phyloP scores from a whole-genome alignment of 2,329 filamentous ascomycete genomes.

The Aspergillus latus region DNA sequence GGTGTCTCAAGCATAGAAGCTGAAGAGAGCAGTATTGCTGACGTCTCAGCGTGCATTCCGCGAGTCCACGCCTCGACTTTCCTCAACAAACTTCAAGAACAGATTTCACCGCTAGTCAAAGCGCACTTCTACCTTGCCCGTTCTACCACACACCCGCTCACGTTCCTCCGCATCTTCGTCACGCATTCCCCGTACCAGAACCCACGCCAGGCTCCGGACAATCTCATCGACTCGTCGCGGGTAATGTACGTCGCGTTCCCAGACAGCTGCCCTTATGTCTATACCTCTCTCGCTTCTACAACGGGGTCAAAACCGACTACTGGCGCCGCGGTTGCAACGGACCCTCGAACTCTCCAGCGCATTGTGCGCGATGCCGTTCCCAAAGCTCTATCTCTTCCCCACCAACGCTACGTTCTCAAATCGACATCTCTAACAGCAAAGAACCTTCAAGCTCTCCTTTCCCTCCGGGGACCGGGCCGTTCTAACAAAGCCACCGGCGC shows the following conservation, averaged over 20 bases:
- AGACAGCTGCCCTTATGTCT: slow-evolving; percentile 74
- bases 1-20: slow-evolving; percentile 16
- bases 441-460: slow-evolving; percentile 68
- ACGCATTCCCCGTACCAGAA: slow-evolving; percentile 76
- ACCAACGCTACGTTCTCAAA: slow-evolving; percentile 68
- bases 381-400: slow-evolving; percentile 74
- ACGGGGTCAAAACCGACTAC: slow-evolving; percentile 37
- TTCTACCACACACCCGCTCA: slow-evolving; percentile 63
- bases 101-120: slow-evolving; percentile 76
- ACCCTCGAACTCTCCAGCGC: slow-evolving; percentile 65
- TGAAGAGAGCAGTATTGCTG: slow-evolving; percentile 24
- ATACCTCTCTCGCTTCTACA: slow-evolving; percentile 55
- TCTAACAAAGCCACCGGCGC: slow-evolving; percentile 72
- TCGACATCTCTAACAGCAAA: slow-evolving; percentile 68
- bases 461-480: slow-evolving; percentile 67
- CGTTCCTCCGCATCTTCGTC: slow-evolving; percentile 75
- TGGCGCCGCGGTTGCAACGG: slow-evolving; percentile 36
- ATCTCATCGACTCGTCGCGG: slow-evolving; percentile 60
- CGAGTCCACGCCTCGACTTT: slow-evolving; percentile 81
- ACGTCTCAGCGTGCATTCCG: slow-evolving; percentile 52
- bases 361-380: slow-evolving; percentile 77
- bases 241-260: slow-evolving; percentile 82
- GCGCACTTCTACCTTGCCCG: slow-evolving; percentile 78
- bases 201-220: slow-evolving; percentile 41
- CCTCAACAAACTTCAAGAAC: slow-evolving; percentile 69